phyloP scores from a whole-genome alignment of 2,329 filamentous ascomycete genomes.

The Pezicula neosporulosa region DNA sequence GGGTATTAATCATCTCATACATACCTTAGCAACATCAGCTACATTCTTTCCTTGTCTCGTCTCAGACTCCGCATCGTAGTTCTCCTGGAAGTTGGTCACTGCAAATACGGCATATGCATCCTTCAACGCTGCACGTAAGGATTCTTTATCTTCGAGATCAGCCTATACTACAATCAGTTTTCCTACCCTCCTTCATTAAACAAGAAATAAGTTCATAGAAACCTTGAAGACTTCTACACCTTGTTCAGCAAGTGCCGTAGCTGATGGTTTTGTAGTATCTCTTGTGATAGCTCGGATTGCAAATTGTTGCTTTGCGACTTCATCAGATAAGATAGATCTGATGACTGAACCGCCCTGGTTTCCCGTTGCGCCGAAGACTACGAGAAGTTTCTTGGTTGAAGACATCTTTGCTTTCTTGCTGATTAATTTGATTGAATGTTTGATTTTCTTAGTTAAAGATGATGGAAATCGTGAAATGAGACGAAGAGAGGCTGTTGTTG shows the following conservation, averaged over 20 bases:
- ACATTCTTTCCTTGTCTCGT: constrained; percentile 29
- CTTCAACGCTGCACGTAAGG: constrained; percentile 27
- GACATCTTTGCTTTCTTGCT: not conserved
- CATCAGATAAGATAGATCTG: constrained; percentile 37
- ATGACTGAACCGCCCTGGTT: constrained; percentile 48
- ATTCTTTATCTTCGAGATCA: constrained; percentile 37
- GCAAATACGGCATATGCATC: constrained; percentile 17
- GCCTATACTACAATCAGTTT: constrained; percentile 12
- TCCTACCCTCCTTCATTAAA: no score
- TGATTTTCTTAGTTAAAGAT: no score
- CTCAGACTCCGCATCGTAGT: constrained; percentile 26
- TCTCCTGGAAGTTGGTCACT: constrained; percentile 20
- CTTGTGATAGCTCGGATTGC: constrained; percentile 44
- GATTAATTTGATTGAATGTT: no score
- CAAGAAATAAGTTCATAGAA: no score
- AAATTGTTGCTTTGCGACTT: constrained; percentile 34
- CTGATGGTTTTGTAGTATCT: constrained; percentile 37
- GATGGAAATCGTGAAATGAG: no score
- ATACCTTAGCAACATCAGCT: constrained; percentile 33
- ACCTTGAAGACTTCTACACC: constrained; percentile 39
- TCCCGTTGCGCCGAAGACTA: constrained; percentile 44
- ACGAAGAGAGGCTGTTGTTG: no score
- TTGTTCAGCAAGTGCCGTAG: constrained; percentile 33
- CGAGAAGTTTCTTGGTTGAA: constrained; percentile 29
- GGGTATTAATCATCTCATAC: constrained; percentile 10